Evolutionary conservation across 345 rosid genomes (phyloP), one percentile per base, ranked within the genome.

Genomic region (Brassica cretica): DNA sequence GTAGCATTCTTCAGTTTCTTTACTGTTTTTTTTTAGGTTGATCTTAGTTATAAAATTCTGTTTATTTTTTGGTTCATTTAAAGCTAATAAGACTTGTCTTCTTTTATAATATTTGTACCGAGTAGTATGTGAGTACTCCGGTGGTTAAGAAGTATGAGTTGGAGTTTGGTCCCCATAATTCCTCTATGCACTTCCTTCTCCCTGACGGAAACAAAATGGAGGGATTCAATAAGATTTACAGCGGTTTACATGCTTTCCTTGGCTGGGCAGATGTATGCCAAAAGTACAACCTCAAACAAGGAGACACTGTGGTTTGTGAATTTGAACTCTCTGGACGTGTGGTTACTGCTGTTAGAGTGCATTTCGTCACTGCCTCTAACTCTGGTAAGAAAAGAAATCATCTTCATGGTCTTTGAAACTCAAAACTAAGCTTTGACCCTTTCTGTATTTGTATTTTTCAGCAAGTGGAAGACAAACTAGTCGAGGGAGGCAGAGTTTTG

Each of bases 301-400:
- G 77, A 66, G 77, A 66, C 69, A 27, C 14, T 7, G 49, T 78
- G 29, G 77, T 78, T 21, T 78, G 81, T 33, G 81, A 78, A 35
- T 32, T 78, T 6, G 73, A 72, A 46, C 64, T 37, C 58, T 44
- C 77, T 3, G 30, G 49, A 30, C 44, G 44, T 60, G 25, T 72
- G 2, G 77, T 78, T 15, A 10, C 44, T 0, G 69, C 68, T 60
- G 44, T 72, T 15, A n/a, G 77, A 72, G 8, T 78, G 5, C 81
- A 78, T 33, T 46, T 72, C 24, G 12, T 33, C 37, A 33, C 30
- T 27, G 30, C 30, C 30, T 27, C 30, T 27, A 27, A 27, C 30
- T 27, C 30, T 27, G 30, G 30, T 27, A 27, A 27, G 30, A 27
- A 27, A 27, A 27, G 0, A 27, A 27, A 27, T 27, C 30, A 27